Conservation (phyloP, 2,329 filamentous ascomycete species). For the Colletotrichum sp. region DNA sequence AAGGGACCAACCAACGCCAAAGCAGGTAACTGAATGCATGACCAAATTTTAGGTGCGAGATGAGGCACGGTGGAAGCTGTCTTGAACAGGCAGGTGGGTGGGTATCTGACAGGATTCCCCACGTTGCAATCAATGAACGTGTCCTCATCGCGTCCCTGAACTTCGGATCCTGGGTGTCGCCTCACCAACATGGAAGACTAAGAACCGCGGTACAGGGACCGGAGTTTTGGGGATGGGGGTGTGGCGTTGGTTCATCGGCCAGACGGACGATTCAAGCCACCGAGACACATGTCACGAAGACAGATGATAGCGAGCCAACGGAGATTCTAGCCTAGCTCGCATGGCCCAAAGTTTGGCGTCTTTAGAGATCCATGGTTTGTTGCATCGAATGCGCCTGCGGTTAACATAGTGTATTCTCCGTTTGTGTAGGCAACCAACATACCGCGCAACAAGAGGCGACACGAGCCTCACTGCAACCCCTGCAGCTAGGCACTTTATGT, state of each 20-base stretch:
- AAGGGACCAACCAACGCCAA: not conserved
- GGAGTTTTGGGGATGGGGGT: not conserved
- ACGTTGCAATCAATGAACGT: slow-evolving; percentile 12
- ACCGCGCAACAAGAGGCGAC: not conserved
- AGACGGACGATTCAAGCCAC: not conserved
- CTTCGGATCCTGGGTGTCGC: not conserved
- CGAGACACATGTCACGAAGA: not conserved
- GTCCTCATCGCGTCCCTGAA: not conserved
- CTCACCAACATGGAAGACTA: not conserved
- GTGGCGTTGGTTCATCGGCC: not conserved
- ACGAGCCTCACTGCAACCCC: not conserved
- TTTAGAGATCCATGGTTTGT: not conserved
- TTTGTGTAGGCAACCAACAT: not conserved
- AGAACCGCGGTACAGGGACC: not conserved
- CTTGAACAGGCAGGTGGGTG: slow-evolving; percentile 18
- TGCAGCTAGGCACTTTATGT: not conserved
- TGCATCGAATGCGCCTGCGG: not conserved
- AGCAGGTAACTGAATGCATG: not conserved
- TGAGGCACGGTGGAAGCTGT: slow-evolving; percentile 3
- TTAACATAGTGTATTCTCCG: not conserved
- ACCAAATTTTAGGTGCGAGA: not conserved
- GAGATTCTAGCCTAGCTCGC: not conserved
- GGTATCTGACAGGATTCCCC: slow-evolving; percentile 3
- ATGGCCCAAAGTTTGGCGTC: not conserved
- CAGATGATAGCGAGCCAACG: not conserved